Conservation (phyloP, 1,139 yeast genomes). For the Saccharomyces hybrid region DNA sequence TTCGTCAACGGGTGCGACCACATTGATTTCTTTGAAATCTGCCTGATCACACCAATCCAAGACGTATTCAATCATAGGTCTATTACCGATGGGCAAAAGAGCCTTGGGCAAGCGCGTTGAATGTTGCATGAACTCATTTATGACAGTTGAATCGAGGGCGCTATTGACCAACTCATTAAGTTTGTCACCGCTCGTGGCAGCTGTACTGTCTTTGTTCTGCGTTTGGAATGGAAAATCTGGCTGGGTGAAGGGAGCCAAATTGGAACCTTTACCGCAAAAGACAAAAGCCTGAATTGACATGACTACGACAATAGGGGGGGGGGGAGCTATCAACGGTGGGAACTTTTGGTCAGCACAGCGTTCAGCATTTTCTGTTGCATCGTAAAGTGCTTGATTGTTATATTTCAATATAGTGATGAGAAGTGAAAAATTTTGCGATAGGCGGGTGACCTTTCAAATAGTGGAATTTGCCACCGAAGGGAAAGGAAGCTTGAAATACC, state of each 20-base stretch:
- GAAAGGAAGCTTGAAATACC: not conserved
- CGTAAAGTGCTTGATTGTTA: not conserved
- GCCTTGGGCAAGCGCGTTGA: constrained; percentile 53
- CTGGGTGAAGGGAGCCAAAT: constrained; percentile 62
- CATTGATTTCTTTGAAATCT: constrained; percentile 55
- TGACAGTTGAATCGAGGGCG: not conserved
- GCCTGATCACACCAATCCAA: constrained; percentile 92
- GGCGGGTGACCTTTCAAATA: not conserved
- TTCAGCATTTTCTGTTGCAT: not conserved
- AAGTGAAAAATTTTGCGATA: not conserved
- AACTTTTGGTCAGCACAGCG: not conserved
- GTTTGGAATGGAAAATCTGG: constrained; percentile 22
- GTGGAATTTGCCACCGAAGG: constrained; percentile 1
- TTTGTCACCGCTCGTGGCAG: constrained; percentile 18
- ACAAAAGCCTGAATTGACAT: constrained; percentile 71
- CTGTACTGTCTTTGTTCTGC: not conserved
- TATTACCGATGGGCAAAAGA: constrained; percentile 78
- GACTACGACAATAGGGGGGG: constrained; percentile 24
- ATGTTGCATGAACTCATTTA: not conserved
- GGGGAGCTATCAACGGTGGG: not conserved
- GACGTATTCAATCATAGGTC: constrained; percentile 83
- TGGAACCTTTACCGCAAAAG: constrained; percentile 77
- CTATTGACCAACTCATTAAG: not conserved
- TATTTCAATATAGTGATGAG: not conserved
- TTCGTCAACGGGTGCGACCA: constrained; percentile 41